These are phyloP conservation scores for Aureobasidium sp. DNA, from an alignment of 2,329 filamentous ascomycete genomes.

Conservation along the genomic window DNA sequence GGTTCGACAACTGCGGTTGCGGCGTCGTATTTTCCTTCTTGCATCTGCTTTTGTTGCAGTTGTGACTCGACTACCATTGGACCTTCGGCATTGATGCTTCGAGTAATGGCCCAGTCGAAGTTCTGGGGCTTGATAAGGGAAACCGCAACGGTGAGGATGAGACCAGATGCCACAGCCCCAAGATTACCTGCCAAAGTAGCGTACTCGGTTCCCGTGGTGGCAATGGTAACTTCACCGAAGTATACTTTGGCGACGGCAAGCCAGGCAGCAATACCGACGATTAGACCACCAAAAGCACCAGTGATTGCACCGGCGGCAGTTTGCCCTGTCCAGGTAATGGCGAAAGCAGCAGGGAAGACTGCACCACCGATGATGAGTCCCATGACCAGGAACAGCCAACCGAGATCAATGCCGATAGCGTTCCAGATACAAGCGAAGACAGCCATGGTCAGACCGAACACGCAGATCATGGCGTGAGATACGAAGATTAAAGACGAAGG, in stretches of 20 bases:
- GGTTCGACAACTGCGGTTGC: background rate
- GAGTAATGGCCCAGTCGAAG: constrained; percentile 33
- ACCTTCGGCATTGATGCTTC: constrained; percentile 26
- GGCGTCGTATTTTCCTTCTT: constrained; percentile 18
- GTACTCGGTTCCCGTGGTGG: constrained; percentile 30
- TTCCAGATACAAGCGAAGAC: constrained; percentile 25
- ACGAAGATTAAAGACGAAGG: constrained; percentile 30
- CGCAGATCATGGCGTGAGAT: constrained; percentile 31
- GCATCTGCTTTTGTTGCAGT: constrained; percentile 25
- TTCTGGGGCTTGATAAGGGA: constrained; percentile 29
- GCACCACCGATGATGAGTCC: constrained; percentile 35
- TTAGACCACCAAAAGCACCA: constrained; percentile 25
- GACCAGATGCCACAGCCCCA: constrained; percentile 23
- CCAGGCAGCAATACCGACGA: constrained; percentile 30
- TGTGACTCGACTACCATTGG: constrained; percentile 13
- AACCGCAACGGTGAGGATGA: constrained; percentile 21
- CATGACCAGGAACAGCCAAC: constrained; percentile 33
- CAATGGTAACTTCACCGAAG: constrained; percentile 31
- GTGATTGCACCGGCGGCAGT: constrained; percentile 25
- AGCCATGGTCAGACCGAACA: constrained; percentile 32
- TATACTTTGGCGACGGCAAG: constrained; percentile 24
- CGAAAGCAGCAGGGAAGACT: constrained; percentile 25
- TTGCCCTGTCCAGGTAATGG: constrained; percentile 30
- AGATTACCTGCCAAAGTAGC: constrained; percentile 31
- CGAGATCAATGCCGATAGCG: constrained; percentile 30